A percentile compares a stretch with the other conserved stretches of the same genome.
phyloP scores from a whole-genome alignment of 2,329 filamentous ascomycete species.

The Paracorniculantispora psalliotae region DNA sequence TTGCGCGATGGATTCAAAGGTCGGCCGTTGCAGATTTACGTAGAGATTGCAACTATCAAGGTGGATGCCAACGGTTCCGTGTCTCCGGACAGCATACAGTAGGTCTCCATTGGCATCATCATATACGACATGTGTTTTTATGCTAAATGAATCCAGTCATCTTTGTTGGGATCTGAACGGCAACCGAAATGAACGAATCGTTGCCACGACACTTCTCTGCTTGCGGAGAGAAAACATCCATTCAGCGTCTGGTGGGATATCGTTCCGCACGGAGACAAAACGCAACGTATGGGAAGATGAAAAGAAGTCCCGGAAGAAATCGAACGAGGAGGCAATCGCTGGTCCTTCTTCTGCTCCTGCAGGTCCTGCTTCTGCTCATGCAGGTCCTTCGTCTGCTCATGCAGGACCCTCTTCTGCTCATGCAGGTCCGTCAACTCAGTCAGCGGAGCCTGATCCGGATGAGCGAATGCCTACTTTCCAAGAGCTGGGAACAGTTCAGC shows the following conservation, averaged over 20 bases:
- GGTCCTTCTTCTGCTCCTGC: too few species aligned
- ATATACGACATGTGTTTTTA: not conserved
- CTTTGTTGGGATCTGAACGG: not conserved
- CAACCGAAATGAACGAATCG: not conserved
- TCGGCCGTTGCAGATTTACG: not conserved
- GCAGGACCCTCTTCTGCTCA: not conserved
- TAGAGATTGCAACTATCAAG: not conserved
- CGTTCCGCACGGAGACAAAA: not conserved
- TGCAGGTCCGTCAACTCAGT: not conserved
- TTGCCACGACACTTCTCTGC: not conserved
- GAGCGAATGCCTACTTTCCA: not conserved
- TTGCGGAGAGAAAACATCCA: not conserved
- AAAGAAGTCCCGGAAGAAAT: too few species aligned
- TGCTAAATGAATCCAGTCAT: not conserved
- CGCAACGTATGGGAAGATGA: not conserved
- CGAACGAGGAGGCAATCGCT: too few species aligned
- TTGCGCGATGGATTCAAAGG: not conserved
- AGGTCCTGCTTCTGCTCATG: not conserved
- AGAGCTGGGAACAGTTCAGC: not conserved
- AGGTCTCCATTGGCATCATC: too few species aligned
- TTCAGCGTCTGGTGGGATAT: not conserved
- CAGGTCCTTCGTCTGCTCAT: not conserved
- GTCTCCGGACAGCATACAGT: not conserved
- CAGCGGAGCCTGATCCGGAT: too few species aligned
- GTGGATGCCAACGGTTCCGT: not conserved